phyloP scores from a whole-genome alignment of 305 asterid species.

The Stenogyne calaminthoides region DNA sequence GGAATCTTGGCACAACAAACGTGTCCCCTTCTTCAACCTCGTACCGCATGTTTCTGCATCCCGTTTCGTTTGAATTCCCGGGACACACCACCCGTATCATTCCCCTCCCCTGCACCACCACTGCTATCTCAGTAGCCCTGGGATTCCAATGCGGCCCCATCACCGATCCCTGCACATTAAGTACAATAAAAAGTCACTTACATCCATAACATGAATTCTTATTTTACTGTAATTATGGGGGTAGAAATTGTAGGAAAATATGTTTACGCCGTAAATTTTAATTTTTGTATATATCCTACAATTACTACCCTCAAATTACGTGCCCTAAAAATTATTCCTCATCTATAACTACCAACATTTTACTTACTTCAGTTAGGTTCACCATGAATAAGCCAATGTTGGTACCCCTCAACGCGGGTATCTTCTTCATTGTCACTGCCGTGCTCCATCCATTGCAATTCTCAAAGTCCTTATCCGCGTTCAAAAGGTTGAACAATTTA shows the following conservation, averaged over 20 bases:
- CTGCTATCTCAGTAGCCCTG: conserved; percentile 60
- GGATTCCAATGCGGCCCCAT: conserved; percentile 99
- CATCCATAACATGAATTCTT: too few species aligned
- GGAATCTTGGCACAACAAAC: conserved; percentile 69
- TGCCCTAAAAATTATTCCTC: too few species aligned
- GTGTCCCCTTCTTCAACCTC: conserved; percentile 71
- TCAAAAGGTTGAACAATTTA: conserved; percentile 51
- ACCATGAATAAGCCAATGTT: conserved; percentile 75
- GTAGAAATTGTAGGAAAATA: too few species aligned
- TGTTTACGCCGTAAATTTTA: too few species aligned
- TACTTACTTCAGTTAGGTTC: conserved; percentile 68
- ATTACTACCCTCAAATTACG: too few species aligned
- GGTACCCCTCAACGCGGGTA: conserved; percentile 47
- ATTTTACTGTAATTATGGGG: too few species aligned
- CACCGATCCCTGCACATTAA: conserved; percentile 73
- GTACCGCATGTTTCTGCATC: conserved; percentile 48
- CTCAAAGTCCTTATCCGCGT: conserved; percentile 65
- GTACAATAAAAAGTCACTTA: neutral
- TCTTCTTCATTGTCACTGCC: conserved; percentile 52
- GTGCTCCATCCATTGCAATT: conserved; percentile 93
- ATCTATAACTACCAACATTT: neutral
- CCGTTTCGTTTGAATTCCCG: conserved; percentile 18
- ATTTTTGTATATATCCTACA: too few species aligned
- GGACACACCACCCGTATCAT: conserved; percentile 69
- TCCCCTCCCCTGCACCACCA: conserved; percentile 65